Conservation (phyloP, 2,329 filamentous ascomycete genomes). For the Chaetomium sp. region DNA sequence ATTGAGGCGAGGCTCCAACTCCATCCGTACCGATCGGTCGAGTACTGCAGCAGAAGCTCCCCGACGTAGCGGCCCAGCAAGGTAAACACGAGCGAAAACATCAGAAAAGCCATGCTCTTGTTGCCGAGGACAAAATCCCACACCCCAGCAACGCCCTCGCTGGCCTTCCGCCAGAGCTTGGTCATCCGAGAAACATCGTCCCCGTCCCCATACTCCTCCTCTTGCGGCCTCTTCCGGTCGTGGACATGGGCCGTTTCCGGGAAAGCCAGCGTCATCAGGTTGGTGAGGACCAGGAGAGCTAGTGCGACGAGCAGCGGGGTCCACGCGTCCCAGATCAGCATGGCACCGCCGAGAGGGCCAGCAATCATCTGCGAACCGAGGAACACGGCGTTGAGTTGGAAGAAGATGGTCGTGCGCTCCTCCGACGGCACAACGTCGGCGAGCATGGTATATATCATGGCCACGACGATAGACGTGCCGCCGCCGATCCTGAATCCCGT, state of each 20-base stretch:
- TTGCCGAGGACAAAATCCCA: conserved; percentile 47
- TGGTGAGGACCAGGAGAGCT: conserved; percentile 37
- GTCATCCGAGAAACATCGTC: not conserved
- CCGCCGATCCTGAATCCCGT: conserved; percentile 43
- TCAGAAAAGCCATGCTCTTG: conserved; percentile 43
- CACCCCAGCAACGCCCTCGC: conserved; percentile 40
- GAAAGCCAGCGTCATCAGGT: conserved; percentile 40
- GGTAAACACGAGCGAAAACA: conserved; percentile 42
- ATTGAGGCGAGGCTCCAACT: conserved; percentile 51
- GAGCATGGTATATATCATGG: conserved; percentile 51
- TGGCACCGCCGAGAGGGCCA: conserved; percentile 45
- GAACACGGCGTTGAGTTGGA: conserved; percentile 43
- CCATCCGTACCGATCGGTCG: conserved; percentile 54
- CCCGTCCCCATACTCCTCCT: conserved; percentile 6
- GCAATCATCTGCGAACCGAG: conserved; percentile 45
- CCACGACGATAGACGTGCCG: conserved; percentile 43
- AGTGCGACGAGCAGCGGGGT: conserved; percentile 44
- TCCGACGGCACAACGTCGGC: conserved; percentile 47
- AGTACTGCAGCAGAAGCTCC: conserved; percentile 54
- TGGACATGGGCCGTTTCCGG: conserved; percentile 48
- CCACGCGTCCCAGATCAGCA: conserved; percentile 47
- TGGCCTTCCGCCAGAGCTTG: conserved; percentile 35
- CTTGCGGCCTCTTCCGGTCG: conserved; percentile 18
- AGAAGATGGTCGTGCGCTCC: conserved; percentile 45
- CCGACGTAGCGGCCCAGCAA: conserved; percentile 41